Base-by-base conservation (phyloP, 1,139 yeast species). In the Pichia sorboxylosa region DNA sequence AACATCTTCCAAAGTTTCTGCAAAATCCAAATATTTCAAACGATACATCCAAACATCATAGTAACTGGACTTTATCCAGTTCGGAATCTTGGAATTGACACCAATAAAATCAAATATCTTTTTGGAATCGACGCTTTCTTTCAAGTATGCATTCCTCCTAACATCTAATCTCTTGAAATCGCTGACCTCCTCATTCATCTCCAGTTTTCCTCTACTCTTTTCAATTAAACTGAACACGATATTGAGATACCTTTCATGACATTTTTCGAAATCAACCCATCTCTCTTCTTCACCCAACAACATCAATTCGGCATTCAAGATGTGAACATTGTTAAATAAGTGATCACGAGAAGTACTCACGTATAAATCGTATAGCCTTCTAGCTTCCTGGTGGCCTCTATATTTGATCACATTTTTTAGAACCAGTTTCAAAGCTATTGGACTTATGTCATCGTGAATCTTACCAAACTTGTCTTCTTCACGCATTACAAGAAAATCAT, bases 241-340 rank as follows among this genome's bases (percentile, higher is more conserved):
- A 8, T 34, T 27, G 9, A 43, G n/a, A 30, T 39, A 51, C 24
- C 51, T 37, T 16, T 36, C 37, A 32, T 48, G 49, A 26, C 48
- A 42, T 14, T 40, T 41, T 18, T 46, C 47, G 35, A 51, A 51
- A 21, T 51, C 56, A 29, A 39, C 37, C 56, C 56, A 51, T 17
- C 54, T 44, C 20, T 38, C 35, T 33, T 51, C 56, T 29, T 45
- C 47, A 6, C 52, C 55, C 13, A 51, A 33, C 17, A 52, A 25
- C 39, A 46, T 27, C 26, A 52, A 36, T 32, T 51, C 55, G 13
- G 36, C 33, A 24, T 43, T 37, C 15, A 50, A 38, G 19, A 51
- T 38, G 27, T 48, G 48, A 6, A 50, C 26, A 37, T 51, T 42
- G 26, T 51, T 47, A 17, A 42, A 28, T 8, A 49, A 21, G 26